These are phyloP conservation scores for Gorgonomyces haynaldii DNA, from an alignment of 192 early-diverging fungal species.

Conservation along the genomic window DNA sequence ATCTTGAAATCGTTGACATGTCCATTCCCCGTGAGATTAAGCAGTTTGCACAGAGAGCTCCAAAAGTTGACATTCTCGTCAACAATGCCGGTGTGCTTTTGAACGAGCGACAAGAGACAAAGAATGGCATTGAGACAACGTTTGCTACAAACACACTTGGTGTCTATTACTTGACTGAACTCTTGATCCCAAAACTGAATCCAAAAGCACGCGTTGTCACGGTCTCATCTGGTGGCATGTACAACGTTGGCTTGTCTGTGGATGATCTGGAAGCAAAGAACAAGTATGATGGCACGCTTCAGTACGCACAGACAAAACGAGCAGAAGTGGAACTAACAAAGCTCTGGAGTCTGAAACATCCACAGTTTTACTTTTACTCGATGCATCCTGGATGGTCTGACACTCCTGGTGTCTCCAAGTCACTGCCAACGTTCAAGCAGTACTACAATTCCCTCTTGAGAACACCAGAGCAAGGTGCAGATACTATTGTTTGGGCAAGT, in stretches of 20 bases:
- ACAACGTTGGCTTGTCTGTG: constrained; percentile 10
- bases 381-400: constrained; percentile 19
- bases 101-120: neutral
- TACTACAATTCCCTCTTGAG: constrained; percentile 4
- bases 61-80: too few relatives aligned
- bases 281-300: constrained; percentile 10
- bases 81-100: constrained; percentile 29
- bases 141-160: constrained; percentile 20
- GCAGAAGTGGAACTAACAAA: constrained; percentile 21
- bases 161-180: constrained; percentile 13
- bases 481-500: constrained; percentile 25
- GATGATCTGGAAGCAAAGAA: neutral
- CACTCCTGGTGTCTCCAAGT: constrained; percentile 12
- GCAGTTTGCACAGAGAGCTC: too few relatives aligned
- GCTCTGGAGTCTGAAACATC: constrained; percentile 11
- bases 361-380: constrained; percentile 10
- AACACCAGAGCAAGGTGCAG: constrained; percentile 17
- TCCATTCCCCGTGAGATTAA: too few relatives aligned
- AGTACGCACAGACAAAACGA: constrained; percentile 20
- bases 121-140: constrained; percentile 14
- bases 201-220: neutral
- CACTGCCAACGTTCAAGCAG: constrained; percentile 13
- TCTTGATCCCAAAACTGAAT: constrained; percentile 10
- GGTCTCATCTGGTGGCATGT: constrained; percentile 11
- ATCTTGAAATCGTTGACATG: too few relatives aligned